These are phyloP conservation scores for Ogataea ganodermae DNA, from an alignment of 805 yeast genomes.

Conservation along the genomic window DNA sequence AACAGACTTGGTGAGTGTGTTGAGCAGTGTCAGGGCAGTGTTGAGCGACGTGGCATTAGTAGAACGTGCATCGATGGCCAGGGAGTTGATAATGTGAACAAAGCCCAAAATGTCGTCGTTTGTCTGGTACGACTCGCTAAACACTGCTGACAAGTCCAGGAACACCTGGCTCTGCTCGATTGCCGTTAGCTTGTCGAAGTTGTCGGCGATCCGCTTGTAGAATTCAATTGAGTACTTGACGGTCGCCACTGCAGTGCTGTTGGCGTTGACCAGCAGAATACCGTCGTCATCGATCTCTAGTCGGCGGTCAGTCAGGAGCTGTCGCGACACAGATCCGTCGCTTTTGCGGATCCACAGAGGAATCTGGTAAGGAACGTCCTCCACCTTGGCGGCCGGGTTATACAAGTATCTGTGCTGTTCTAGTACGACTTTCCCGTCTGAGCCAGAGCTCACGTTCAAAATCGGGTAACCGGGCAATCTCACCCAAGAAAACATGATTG, in stretches of 20 bases:
- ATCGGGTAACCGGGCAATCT: conserved; percentile 62
- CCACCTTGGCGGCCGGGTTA: conserved; percentile 36
- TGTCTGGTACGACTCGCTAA: conserved; percentile 37
- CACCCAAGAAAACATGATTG: conserved; percentile 61
- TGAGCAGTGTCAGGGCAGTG: conserved; percentile 38
- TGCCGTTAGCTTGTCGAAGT: conserved; percentile 26
- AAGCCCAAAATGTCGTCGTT: conserved; percentile 37
- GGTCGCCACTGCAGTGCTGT: conserved; percentile 48
- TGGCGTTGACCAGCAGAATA: conserved; percentile 44
- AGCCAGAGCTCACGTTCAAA: conserved; percentile 38
- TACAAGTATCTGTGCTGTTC: conserved; percentile 43
- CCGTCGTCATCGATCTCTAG: conserved; percentile 24
- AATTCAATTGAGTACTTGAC: conserved; percentile 44
- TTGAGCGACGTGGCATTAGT: conserved; percentile 39
- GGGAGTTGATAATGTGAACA: conserved; percentile 33
- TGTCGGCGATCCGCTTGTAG: conserved; percentile 28
- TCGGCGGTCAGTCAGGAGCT: conserved; percentile 46
- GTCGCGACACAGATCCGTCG: conserved; percentile 40
- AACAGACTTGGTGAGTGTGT: conserved; percentile 33
- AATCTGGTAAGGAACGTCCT: conserved; percentile 61
- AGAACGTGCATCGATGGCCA: conserved; percentile 28
- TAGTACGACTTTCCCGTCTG: conserved; percentile 33
- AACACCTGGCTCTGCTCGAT: conserved; percentile 41
- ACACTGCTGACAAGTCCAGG: conserved; percentile 41
- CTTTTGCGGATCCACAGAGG: conserved; percentile 51